Evolutionary conservation across 2,329 filamentous ascomycete genomes (phyloP), one percentile per base, ranked within the genome.

Genomic region (Pseudogymnoascus sp.): DNA sequence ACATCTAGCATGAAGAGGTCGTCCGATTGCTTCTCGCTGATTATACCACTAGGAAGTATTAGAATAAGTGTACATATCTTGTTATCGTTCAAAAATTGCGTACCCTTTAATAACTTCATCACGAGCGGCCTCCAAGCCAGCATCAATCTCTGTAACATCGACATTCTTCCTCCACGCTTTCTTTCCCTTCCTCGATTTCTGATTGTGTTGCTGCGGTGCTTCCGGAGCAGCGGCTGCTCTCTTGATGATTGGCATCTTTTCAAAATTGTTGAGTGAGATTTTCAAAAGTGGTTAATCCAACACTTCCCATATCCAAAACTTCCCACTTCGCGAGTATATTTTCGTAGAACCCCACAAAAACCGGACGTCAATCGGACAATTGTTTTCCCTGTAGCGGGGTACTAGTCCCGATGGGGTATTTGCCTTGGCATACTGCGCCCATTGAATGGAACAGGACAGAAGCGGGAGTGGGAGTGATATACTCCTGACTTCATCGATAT

Each of bases 151-250:
- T 28, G 90, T 88, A 65, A 97, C 84, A 76, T 99, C 91, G 75
- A 99, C 91, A 78, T 99, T 96, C 76, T 97, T 99, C 72, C 94
- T 85, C 94, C 94, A 99, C 33, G 94, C 93, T 79, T 96, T 97
- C 78, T 97, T 97, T 70, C 95, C 94, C 75, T 99, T 99, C 73
- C 94, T 84, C 4, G 93, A 97, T 25, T 92, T 85, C 75, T 99
- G 94, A 66, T 85, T 92, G 77, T 88, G 86, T 68, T 95, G 91
- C 66, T 87, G 85, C 9, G 92, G 92, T 16, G 90, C 88, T 36
- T 81, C 76, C 11, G 77, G 75, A 36, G 82, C 76, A 64, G 77
- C 81, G 41, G 79, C 63, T 22, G 66, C 68, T 55, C 68, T 67
- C 60, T 69, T 72, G 16, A 72, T 64, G 41, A 74, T 67, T 28